These are phyloP conservation scores for Fraxinus paxiana DNA, from an alignment of 305 asterid species.

Conservation along the genomic window DNA sequence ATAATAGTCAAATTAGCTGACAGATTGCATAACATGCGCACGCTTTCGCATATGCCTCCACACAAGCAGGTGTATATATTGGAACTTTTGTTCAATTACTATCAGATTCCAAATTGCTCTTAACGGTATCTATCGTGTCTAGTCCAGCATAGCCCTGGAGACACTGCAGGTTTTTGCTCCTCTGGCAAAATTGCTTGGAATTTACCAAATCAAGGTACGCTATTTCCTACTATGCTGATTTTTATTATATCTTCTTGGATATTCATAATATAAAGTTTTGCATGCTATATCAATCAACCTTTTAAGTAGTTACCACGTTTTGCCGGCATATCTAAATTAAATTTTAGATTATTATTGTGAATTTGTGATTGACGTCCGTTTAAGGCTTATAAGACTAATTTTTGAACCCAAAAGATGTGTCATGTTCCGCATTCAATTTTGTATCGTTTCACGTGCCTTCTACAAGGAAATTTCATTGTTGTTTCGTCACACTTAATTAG, in stretches of 20 bases:
- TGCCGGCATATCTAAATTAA: background rate
- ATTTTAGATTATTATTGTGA: background rate
- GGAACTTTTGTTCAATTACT: constrained; percentile 15
- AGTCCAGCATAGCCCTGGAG: constrained; percentile 91
- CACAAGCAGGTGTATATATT: constrained; percentile 68
- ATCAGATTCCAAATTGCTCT: constrained; percentile 17
- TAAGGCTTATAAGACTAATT: background rate
- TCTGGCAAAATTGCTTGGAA: constrained; percentile 84
- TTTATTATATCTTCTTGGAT: background rate
- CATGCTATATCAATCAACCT: background rate
- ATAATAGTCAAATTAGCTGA: constrained; percentile 92
- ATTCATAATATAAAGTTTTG: background rate
- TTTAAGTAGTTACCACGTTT: background rate
- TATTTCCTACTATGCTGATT: background rate
- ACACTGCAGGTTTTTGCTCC: constrained; percentile 96
- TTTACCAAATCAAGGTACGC: constrained; percentile 83
- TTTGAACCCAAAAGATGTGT: background rate
- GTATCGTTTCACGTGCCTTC: background rate
- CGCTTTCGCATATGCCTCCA: constrained; percentile 96
- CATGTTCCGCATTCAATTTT: background rate
- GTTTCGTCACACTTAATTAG: background rate
- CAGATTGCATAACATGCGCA: constrained; percentile 90
- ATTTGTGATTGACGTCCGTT: background rate
- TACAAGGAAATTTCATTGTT: background rate
- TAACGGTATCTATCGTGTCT: constrained; percentile 26